Conservation (phyloP, 2,329 filamentous ascomycete species). For the Neonectria hederae region DNA sequence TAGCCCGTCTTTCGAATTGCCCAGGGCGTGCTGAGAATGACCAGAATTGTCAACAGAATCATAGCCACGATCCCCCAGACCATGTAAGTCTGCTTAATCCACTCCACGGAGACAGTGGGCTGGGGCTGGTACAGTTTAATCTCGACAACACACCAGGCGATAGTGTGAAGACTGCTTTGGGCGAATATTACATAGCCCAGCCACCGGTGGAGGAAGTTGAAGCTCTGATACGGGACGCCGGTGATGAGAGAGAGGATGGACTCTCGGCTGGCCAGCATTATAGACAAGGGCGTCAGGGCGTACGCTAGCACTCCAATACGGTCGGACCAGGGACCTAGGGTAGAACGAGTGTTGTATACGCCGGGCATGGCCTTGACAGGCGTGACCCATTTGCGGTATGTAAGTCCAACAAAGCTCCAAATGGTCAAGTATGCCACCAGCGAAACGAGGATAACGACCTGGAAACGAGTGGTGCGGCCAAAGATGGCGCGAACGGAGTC, state of each 20-base stretch:
- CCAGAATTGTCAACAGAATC: conserved; percentile 68
- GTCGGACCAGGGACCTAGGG: conserved; percentile 74
- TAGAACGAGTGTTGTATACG: conserved; percentile 70
- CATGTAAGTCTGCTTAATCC: conserved; percentile 73
- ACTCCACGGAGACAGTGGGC: conserved; percentile 64
- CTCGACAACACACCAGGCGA: conserved; percentile 76
- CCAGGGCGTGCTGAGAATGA: conserved; percentile 64
- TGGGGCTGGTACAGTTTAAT: conserved; percentile 76
- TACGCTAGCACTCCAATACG: conserved; percentile 77
- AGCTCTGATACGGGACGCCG: conserved; percentile 78
- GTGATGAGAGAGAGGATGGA: conserved; percentile 75
- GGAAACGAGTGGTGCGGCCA: conserved; percentile 73
- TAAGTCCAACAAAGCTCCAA: conserved; percentile 75
- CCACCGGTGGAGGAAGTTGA: conserved; percentile 83
- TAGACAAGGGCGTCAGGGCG: conserved; percentile 75
- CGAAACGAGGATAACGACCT: conserved; percentile 68
- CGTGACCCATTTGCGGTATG: conserved; percentile 75
- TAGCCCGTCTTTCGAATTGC: conserved; percentile 75
- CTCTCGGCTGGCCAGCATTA: conserved; percentile 74
- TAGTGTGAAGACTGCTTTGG: conserved; percentile 74
- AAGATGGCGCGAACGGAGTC: conserved; percentile 68
- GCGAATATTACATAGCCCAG: conserved; percentile 76
- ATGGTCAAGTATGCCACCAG: conserved; percentile 71
- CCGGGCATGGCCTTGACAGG: conserved; percentile 67
- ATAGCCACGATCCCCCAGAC: conserved; percentile 79